phyloP scores from a whole-genome alignment of 2,329 filamentous ascomycete species.

The Exophiala bonariae region DNA sequence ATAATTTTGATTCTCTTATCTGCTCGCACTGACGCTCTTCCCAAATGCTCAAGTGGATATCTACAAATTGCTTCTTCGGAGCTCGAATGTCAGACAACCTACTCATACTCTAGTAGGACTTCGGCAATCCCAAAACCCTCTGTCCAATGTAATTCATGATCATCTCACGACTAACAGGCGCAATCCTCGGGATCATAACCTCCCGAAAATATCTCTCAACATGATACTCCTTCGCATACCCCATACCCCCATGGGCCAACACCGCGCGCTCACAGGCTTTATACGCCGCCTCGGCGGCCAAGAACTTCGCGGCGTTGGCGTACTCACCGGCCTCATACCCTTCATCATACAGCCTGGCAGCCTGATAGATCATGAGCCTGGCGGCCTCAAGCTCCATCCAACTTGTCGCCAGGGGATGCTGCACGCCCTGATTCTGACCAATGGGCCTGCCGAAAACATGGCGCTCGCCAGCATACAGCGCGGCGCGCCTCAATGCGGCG shows the following conservation, averaged over 20 bases:
- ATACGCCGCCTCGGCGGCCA: slow-evolving; percentile 63
- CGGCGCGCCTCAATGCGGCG: slow-evolving; percentile 43
- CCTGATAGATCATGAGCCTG: slow-evolving; percentile 62
- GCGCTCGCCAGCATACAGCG: slow-evolving; percentile 49
- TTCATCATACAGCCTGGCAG: slow-evolving; percentile 58
- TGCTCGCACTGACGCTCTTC: too few species aligned
- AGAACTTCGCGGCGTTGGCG: slow-evolving; percentile 58
- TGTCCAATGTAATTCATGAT: slow-evolving; percentile 47
- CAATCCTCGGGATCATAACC: slow-evolving; percentile 60
- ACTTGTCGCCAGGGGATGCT: slow-evolving; percentile 59
- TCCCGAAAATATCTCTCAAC: slow-evolving; percentile 62
- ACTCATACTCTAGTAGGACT: slow-evolving; percentile 38
- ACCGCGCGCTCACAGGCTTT: slow-evolving; percentile 61
- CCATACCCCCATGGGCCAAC: slow-evolving; percentile 62
- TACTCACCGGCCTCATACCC: slow-evolving; percentile 55
- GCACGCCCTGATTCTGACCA: slow-evolving; percentile 60
- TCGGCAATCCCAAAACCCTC: slow-evolving; percentile 43
- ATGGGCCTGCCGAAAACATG: slow-evolving; percentile 59
- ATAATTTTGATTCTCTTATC: too few species aligned
- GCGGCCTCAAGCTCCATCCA: slow-evolving; percentile 64
- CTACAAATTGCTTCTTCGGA: too few species aligned
- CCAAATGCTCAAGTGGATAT: too few species aligned
- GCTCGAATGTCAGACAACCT: neutral
- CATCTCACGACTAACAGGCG: slow-evolving; percentile 57
- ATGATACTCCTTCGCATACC: slow-evolving; percentile 63